Conservation (phyloP, 164 flowering plant genomes). For the Chimonanthus praecox region DNA sequence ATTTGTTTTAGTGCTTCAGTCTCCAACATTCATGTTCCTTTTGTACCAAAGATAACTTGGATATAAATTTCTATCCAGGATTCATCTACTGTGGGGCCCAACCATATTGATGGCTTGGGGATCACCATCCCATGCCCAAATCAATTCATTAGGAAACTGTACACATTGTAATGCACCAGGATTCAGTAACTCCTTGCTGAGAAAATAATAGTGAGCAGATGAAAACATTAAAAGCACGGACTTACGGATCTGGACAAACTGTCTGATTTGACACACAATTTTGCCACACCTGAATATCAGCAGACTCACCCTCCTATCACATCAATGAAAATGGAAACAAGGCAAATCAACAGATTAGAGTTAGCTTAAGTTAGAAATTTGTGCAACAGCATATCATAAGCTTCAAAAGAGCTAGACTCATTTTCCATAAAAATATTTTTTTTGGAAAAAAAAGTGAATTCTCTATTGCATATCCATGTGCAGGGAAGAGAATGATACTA, state of each 20-base stretch:
- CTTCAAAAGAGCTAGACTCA: not conserved
- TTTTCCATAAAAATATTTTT: not conserved
- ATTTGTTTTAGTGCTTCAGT: too few relatives aligned
- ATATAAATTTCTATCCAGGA: not conserved
- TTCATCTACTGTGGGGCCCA: too few relatives aligned
- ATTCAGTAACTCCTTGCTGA: not conserved
- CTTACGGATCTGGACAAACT: slow-evolving; percentile 88
- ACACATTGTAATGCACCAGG: not conserved
- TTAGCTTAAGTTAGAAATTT: not conserved
- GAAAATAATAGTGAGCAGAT: not conserved
- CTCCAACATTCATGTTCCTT: too few relatives aligned
- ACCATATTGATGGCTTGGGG: not conserved
- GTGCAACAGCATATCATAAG: not conserved
- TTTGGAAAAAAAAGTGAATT: not conserved
- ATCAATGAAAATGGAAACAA: not conserved
- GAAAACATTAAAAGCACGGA: not conserved
- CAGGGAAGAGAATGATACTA: not conserved
- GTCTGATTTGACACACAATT: slow-evolving; percentile 41
- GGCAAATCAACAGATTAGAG: not conserved
- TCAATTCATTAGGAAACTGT: not conserved
- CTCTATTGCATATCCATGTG: not conserved
- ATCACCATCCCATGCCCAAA: not conserved
- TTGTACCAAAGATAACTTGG: not conserved
- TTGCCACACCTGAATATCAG: slow-evolving; percentile 48
- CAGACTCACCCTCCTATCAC: slow-evolving; percentile 54